Percentiles rank a stretch among this genome's conserved stretches.
phyloP scores from a whole-genome alignment of 306 rosid genomes.

The Nissolia schottii region DNA sequence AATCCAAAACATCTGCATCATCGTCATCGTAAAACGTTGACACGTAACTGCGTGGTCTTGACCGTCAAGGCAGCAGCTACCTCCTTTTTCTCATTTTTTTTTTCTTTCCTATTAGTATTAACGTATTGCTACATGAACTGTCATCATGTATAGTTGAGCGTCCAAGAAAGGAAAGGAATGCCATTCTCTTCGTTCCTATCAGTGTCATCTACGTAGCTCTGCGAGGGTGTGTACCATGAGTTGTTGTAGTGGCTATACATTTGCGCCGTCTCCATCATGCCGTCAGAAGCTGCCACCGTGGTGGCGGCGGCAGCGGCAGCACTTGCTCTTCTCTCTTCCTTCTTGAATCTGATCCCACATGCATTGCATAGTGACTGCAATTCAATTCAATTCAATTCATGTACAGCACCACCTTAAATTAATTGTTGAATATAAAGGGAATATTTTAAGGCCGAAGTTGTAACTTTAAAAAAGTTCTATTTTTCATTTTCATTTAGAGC shows the following conservation, averaged over 20 bases:
- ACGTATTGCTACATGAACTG: not conserved
- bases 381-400: too few relatives aligned
- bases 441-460: not conserved
- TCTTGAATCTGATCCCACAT: constrained; percentile 94
- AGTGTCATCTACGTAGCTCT: constrained; percentile 47
- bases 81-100: constrained; percentile 1
- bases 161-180: constrained; percentile 82
- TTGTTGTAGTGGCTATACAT: constrained; percentile 26
- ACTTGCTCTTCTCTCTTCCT: constrained; percentile 80
- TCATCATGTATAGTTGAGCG: constrained; percentile 46
- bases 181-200: constrained; percentile 42
- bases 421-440: too few relatives aligned
- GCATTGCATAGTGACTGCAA: constrained; percentile 89
- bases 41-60: constrained; percentile 33
- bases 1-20: constrained; percentile 43
- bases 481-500: too few relatives aligned
- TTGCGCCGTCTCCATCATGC: constrained; percentile 30
- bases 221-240: constrained; percentile 50
- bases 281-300: constrained; percentile 8
- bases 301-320: constrained; percentile 48
- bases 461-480: too few relatives aligned
- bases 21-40: constrained; percentile 34
- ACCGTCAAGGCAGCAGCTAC: constrained; percentile 13
- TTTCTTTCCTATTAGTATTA: not conserved
- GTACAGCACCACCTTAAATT: not conserved